Evolutionary conservation across 352 stramenopile genomes (phyloP).

Genomic region (Globisporangium echinulatum): DNA sequence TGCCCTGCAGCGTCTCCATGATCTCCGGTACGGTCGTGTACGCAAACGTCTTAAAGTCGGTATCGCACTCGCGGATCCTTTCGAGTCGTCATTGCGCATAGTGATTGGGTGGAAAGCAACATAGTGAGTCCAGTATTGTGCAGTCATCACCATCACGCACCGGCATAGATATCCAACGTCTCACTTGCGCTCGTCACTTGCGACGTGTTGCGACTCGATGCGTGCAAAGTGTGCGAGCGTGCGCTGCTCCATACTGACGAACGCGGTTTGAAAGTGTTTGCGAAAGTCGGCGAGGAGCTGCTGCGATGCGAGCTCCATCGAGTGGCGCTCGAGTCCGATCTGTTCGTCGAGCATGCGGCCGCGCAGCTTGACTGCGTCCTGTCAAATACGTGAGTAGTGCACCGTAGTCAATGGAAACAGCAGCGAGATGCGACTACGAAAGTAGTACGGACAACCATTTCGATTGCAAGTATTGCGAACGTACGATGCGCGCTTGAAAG

Average conservation of each 20-base stretch:
- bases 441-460: too few relatives aligned
- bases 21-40: slow-evolving; percentile 82
- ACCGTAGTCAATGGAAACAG: background rate
- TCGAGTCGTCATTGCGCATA: too few relatives aligned
- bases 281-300: slow-evolving; percentile 36
- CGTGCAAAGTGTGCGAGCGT: slow-evolving; percentile 53
- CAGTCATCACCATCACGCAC: too few relatives aligned
- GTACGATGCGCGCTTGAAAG: slow-evolving; percentile 73
- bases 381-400: slow-evolving; percentile 6
- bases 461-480: slow-evolving; percentile 2
- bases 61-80: slow-evolving; percentile 45
- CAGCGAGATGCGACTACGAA: background rate
- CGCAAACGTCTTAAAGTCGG: slow-evolving; percentile 60
- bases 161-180: background rate
- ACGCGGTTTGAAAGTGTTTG: slow-evolving; percentile 43
- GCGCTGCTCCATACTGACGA: slow-evolving; percentile 50
- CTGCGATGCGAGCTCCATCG: slow-evolving; percentile 53
- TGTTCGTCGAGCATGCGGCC: slow-evolving; percentile 44
- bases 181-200: slow-evolving; percentile 38
- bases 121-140: background rate
- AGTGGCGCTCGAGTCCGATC: slow-evolving; percentile 44
- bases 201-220: slow-evolving; percentile 46
- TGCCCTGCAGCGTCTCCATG: slow-evolving; percentile 84
- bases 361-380: slow-evolving; percentile 62
- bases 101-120: background rate